Evolutionary conservation across 257 asterid genomes (phyloP).

Genomic region (Penstemon eatonii): DNA sequence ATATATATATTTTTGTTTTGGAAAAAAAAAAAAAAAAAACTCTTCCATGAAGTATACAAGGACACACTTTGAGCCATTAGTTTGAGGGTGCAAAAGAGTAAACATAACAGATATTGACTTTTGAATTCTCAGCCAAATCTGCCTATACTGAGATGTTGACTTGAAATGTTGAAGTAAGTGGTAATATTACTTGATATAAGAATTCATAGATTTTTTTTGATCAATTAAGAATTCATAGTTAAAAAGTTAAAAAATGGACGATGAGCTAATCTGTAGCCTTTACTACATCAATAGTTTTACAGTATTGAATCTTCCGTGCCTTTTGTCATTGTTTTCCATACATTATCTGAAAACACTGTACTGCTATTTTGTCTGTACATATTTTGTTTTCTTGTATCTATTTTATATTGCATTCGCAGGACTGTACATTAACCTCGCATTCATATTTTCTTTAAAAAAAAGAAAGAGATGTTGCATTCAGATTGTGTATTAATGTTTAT

Average conservation of each 20-base stretch:
- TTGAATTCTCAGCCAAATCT: not conserved
- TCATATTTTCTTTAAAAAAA: not conserved
- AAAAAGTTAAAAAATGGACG: not conserved
- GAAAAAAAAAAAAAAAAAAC: not conserved
- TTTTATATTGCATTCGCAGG: not conserved
- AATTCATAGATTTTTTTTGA: not conserved
- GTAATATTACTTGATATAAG: conserved; percentile 1
- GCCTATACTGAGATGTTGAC: not conserved
- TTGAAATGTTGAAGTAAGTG: not conserved
- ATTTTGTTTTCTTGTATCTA: not conserved
- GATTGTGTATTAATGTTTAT: not conserved
- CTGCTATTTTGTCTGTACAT: no score
- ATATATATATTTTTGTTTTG: not conserved
- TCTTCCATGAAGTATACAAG: not conserved
- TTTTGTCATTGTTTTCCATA: not conserved
- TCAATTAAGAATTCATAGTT: not conserved
- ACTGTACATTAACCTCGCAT: not conserved
- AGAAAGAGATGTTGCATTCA: not conserved
- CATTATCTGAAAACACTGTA: not conserved
- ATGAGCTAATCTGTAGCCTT: conserved; percentile 6
- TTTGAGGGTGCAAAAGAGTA: not conserved
- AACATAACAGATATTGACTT: not conserved
- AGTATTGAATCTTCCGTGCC: not conserved
- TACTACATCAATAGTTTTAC: not conserved
- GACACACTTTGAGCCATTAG: not conserved